Base-by-base conservation (phyloP, 208 protist species). In the Tritrichomonas musculus region DNA sequence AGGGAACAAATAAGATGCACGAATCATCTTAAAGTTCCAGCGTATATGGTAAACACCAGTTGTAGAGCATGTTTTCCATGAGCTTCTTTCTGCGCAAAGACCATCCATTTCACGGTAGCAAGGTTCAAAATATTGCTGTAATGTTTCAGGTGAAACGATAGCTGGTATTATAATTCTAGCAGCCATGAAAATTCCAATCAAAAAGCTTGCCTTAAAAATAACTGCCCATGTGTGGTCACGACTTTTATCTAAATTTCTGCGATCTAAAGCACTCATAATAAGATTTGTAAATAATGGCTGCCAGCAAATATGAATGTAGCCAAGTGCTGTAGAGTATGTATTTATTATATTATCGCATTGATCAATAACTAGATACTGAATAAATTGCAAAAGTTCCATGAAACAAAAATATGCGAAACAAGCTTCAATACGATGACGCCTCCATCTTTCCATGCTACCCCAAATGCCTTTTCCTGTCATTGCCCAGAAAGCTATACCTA, bases 301-400 rank as follows among this genome's bases (percentile, higher is more conserved):
- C n/a, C n/a, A n/a, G n/a, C n/a, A n/a, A n/a, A n/a, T n/a, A n/a
- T 95, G 94, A 41, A 92, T n/a, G 55, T 92, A 95, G 50, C 94
- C 94, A 44, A 82, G 73, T 53, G 73, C 73, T 82, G 73, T 82
- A 5, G 50, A 44, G 30, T 53, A 20, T 53, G 50, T 82, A 93
- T 94, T 49, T 41, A 2, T 44, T 57, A 50, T 27, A 95, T 94
- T 75, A 92, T 84, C 2, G 94, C 13, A 93, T 95, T n/a, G n/a
- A n/a, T n/a, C n/a, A n/a, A n/a, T n/a, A n/a, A n/a, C n/a, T n/a
- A n/a, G n/a, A n/a, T n/a, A 95, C 80, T 95, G 94, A 22, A 94
- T 33, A 27, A 80, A 57, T 82, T 95, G 94, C 1, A 95, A 47
- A 27, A 92, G 3, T 47, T 95, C 93, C 94, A 94, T 94, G 9